phyloP scores from a whole-genome alignment of 1,284 basidiomycete species.

The Sporisorium iseilematis-ciliati region DNA sequence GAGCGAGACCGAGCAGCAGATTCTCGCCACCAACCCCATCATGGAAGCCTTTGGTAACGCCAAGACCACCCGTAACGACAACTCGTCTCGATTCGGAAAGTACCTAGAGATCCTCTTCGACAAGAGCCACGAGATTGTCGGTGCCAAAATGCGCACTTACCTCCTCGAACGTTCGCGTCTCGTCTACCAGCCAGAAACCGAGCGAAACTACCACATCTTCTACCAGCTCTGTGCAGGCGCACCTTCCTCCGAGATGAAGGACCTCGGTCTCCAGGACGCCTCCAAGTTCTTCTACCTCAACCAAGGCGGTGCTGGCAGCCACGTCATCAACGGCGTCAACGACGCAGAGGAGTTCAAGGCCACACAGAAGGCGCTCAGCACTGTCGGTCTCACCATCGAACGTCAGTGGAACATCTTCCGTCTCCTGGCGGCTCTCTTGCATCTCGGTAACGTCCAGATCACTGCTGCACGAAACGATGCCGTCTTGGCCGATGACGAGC shows the following conservation, averaged over 20 bases:
- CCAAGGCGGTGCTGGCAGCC: conserved; percentile 90
- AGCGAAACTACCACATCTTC: conserved; percentile 99
- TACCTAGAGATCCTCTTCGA: conserved; percentile 99
- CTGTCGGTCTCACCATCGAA: conserved; percentile 95
- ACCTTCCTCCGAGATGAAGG: conserved; percentile 92
- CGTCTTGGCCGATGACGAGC: conserved; percentile 84
- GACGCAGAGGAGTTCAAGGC: conserved; percentile 93
- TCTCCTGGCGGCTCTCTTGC: conserved; percentile 89
- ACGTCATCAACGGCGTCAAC: conserved; percentile 86
- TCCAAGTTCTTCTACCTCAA: conserved; percentile 90
- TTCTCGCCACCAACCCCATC: conserved; percentile 97
- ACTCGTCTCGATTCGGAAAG: conserved; percentile 98
- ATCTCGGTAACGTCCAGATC: conserved; percentile 96
- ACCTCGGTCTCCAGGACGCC: conserved; percentile 89
- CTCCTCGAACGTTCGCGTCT: conserved; percentile 95
- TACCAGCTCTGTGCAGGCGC: conserved; percentile 99
- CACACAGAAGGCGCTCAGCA: conserved; percentile 93
- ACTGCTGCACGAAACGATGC: conserved; percentile 85
- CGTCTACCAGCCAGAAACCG: conserved; percentile 90
- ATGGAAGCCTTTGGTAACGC: conserved; percentile 99
- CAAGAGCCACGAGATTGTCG: conserved; percentile 93
- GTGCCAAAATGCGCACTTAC: conserved; percentile 96
- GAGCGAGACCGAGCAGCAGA: conserved; percentile 96
- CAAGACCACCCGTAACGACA: conserved; percentile 98
- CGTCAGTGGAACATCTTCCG: conserved; percentile 98